Conservation (phyloP, 441 rosid genomes). For the Aquilaria agallochum region DNA sequence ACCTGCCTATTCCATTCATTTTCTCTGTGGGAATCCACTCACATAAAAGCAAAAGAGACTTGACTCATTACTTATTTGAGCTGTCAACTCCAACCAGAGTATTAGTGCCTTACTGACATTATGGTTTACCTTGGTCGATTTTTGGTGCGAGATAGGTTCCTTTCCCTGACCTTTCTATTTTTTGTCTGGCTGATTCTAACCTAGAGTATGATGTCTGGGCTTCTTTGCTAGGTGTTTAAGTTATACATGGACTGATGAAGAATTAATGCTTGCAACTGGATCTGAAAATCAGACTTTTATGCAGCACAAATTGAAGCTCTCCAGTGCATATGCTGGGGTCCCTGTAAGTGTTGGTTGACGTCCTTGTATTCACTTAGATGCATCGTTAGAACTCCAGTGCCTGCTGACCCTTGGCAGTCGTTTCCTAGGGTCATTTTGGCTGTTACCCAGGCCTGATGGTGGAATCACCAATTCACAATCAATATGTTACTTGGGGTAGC, state of each 20-base stretch:
- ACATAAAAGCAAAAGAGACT: no score
- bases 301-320: slow-evolving; percentile 61
- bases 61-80: no score
- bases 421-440: no score
- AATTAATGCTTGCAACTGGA: slow-evolving; percentile 75
- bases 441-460: no score
- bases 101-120: no score
- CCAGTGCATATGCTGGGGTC: slow-evolving; percentile 76
- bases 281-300: slow-evolving; percentile 43
- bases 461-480: no score
- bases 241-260: slow-evolving; percentile 65
- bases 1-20: background rate
- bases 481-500: no score
- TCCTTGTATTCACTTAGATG: no score
- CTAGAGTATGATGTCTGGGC: slow-evolving; percentile 15
- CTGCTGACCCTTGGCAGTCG: slow-evolving; percentile 3
- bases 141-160: background rate
- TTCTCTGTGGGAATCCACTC: no score
- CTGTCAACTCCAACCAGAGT: no score
- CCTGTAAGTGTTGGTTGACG: slow-evolving; percentile 41
- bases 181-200: slow-evolving; percentile 6
- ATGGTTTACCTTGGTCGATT: background rate
- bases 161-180: background rate
- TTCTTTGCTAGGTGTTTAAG: slow-evolving; percentile 29
- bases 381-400: background rate